Base-by-base conservation (phyloP, 2,329 filamentous ascomycete species). In the Fusarium duplospermum region DNA sequence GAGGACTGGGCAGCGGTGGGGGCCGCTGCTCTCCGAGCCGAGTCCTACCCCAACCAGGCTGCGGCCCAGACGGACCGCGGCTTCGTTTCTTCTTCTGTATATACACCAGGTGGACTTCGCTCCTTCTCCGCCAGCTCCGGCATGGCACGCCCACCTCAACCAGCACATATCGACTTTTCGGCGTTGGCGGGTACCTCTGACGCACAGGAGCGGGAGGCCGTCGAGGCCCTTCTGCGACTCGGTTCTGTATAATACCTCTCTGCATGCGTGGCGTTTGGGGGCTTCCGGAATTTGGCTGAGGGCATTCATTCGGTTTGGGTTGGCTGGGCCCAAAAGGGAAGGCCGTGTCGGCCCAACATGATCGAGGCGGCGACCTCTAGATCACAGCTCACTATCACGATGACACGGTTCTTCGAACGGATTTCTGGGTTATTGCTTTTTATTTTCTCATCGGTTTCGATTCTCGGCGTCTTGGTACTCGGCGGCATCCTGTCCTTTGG, bases 1-100 rank as follows among this genome's bases (percentile, higher is more conserved):
- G 96, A 98, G 83, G 95, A 98, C 83, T 98, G 96, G 95, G 94
- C 93, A 56, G 91, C 93, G 62, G 93, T 98, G 71, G 96, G 95
- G 64, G 94, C 95, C 33, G 94, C 93, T 64, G 94, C 94, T 74
- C 89, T 98, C 76, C 92, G 95, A 74, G 89, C 90, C 68, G 88
- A 88, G 58, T 92, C 90, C 8, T 91, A 91, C 78, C 87, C 88
- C 64, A 88, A 84, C 77, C 88, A 86, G 76, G 85, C 82, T 9
- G 84, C 87, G 64, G 84, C 92, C 87, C 83, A 89, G 84, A 85
- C 91, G 82, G 80, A 85, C 85, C 79, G 82, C 76, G 81, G 86
- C 82, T 59, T 75, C 56, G 69, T 73, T 9, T 76, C 79, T 58
- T 83, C 87, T 71, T 85, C 83, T 82, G 83, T 87, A 82, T 87